Percentiles rank a stretch among this genome's conserved stretches.
phyloP scores from a whole-genome alignment of 75 land plant species.

The Cryptomeria japonica region DNA sequence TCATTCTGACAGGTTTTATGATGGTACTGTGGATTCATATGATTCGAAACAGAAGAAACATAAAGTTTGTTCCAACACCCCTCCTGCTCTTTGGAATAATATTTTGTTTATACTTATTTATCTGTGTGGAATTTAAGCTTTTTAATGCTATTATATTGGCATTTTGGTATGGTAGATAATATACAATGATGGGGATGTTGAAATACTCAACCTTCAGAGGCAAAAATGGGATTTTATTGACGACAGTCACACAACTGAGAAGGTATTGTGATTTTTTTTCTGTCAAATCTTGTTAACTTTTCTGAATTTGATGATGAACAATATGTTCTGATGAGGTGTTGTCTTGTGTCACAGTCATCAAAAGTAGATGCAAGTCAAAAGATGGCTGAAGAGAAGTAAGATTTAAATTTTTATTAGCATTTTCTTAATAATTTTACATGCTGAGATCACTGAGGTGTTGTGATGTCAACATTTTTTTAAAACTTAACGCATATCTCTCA shows the following conservation, averaged over 20 bases:
- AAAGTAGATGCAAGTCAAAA: background rate
- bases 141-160: background rate
- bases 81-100: background rate
- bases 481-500: background rate
- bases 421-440: background rate
- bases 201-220: constrained; percentile 1
- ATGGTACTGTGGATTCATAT: constrained; percentile 2
- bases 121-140: background rate
- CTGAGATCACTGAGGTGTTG: background rate
- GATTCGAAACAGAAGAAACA: constrained; percentile 2
- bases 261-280: background rate
- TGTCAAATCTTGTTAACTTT: background rate
- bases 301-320: background rate
- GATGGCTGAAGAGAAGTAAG: constrained; percentile 4
- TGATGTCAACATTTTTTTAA: background rate
- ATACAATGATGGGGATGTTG: constrained; percentile 7
- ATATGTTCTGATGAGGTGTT: background rate
- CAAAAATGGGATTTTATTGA: background rate
- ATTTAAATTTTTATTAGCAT: background rate
- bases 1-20: background rate
- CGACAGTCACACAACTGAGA: background rate
- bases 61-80: background rate
- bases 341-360: background rate
- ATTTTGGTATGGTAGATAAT: background rate
- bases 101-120: background rate